phyloP scores from a whole-genome alignment of 139 green algal species.

The Parachlorella kessleri region DNA sequence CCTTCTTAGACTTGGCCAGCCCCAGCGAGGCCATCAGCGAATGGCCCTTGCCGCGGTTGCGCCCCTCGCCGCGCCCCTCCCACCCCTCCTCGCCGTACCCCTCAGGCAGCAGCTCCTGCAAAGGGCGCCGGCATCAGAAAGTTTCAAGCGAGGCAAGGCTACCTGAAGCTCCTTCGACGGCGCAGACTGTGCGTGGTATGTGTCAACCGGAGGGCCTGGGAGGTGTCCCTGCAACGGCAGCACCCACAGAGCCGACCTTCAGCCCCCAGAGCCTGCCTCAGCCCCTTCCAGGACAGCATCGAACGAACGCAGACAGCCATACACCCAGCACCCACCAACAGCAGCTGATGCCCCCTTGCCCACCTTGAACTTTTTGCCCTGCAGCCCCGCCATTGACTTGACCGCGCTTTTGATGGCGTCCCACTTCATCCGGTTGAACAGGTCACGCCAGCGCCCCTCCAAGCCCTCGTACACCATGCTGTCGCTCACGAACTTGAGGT shows the following conservation, averaged over 20 bases:
- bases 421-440: slow-evolving; percentile 80
- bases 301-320: not conserved
- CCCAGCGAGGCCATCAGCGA: not conserved
- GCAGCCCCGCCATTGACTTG: slow-evolving; percentile 68
- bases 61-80: slow-evolving; percentile 3
- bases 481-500: slow-evolving; percentile 79
- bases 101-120: slow-evolving; percentile 20
- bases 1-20: not conserved
- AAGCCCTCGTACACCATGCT: slow-evolving; percentile 68
- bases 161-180: too few species aligned
- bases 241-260: too few species aligned
- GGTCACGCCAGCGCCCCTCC: slow-evolving; percentile 71
- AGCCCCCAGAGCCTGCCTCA: too few species aligned
- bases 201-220: too few species aligned
- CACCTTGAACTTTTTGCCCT: slow-evolving; percentile 74
- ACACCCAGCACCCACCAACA: not conserved
- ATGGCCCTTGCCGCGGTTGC: not conserved
- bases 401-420: slow-evolving; percentile 68
- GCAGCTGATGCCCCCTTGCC: not conserved
- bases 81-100: not conserved
- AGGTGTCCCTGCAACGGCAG: too few species aligned
- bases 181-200: too few species aligned
- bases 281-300: too few species aligned
- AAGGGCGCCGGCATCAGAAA: too few species aligned
- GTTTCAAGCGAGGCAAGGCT: too few species aligned